Conservation (phyloP, 805 yeast genomes). For the Tanozyma kutaoensis region DNA sequence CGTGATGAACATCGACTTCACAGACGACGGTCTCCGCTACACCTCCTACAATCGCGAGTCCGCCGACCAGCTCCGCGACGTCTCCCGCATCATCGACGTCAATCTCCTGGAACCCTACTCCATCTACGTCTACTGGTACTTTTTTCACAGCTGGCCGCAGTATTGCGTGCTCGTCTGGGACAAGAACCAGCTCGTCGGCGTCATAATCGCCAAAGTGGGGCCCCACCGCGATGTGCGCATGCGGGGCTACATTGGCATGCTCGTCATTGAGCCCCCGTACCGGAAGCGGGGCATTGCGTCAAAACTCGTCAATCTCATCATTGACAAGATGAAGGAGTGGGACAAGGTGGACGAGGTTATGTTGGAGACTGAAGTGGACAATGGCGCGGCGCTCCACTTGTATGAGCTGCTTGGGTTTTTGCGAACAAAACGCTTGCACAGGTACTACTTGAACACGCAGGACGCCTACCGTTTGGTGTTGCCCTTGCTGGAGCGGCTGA, state of each 20-base stretch:
- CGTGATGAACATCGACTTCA: conserved; percentile 1
- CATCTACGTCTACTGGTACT: conserved; percentile 82
- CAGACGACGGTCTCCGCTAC: conserved; percentile 5
- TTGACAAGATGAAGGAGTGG: conserved; percentile 48
- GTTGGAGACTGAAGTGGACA: conserved; percentile 83
- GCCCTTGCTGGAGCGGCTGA: conserved; percentile 45
- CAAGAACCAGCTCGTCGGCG: conserved; percentile 47
- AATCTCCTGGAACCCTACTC: conserved; percentile 93
- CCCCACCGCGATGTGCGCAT: conserved; percentile 57
- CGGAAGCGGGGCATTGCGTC: conserved; percentile 81
- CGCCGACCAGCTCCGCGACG: conserved; percentile 32
- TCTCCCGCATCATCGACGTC: conserved; percentile 45
- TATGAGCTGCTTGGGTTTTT: conserved; percentile 72
- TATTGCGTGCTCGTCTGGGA: conserved; percentile 55
- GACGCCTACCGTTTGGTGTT: conserved; percentile 84
- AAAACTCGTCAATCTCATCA: conserved; percentile 44
- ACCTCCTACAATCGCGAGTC: conserved; percentile 5
- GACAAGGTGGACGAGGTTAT: conserved; percentile 78
- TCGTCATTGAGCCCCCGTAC: conserved; percentile 62
- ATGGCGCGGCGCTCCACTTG: conserved; percentile 51
- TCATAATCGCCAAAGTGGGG: conserved; percentile 72
- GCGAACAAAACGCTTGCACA: conserved; percentile 58
- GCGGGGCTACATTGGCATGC: conserved; percentile 94
- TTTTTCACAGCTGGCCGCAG: conserved; percentile 84
- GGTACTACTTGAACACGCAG: conserved; percentile 84